These are phyloP conservation scores for Globisporangium orthogonon DNA, from an alignment of 352 stramenopile species.

Conservation along the genomic window DNA sequence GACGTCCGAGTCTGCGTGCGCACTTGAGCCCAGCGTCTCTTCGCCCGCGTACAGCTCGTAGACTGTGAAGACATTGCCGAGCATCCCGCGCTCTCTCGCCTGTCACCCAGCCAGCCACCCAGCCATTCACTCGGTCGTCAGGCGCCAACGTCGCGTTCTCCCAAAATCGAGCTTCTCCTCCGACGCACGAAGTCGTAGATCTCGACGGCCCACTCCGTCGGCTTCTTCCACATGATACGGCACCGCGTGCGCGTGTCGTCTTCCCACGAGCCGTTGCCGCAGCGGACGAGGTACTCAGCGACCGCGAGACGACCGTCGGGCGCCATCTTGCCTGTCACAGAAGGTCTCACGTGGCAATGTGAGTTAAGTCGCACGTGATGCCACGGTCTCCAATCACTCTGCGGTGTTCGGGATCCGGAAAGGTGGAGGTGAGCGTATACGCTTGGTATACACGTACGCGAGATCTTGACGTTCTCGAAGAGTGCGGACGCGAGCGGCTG, in stretches of 20 bases:
- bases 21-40: conserved; percentile 73
- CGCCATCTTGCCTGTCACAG: conserved; percentile 50
- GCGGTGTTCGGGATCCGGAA: no score
- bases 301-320: conserved; percentile 57
- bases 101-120: conserved; percentile 6
- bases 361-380: background rate
- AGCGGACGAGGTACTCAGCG: conserved; percentile 70
- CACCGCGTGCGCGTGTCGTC: conserved; percentile 74
- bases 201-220: conserved; percentile 69
- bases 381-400: background rate
- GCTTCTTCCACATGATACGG: conserved; percentile 85
- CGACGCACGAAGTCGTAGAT: conserved; percentile 79
- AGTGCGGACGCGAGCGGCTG: conserved; percentile 57
- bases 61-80: conserved; percentile 80
- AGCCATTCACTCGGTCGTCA: no score
- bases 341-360: background rate
- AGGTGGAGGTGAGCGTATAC: no score
- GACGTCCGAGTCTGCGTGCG: conserved; percentile 10
- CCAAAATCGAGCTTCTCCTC: background rate
- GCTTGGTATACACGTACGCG: conserved; percentile 20
- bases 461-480: conserved; percentile 85
- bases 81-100: conserved; percentile 65
- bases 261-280: conserved; percentile 73
- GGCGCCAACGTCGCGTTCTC: background rate
- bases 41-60: conserved; percentile 84